These are phyloP conservation scores for Medicago lupulina DNA, from an alignment of 306 rosid genomes.

Conservation along the genomic window DNA sequence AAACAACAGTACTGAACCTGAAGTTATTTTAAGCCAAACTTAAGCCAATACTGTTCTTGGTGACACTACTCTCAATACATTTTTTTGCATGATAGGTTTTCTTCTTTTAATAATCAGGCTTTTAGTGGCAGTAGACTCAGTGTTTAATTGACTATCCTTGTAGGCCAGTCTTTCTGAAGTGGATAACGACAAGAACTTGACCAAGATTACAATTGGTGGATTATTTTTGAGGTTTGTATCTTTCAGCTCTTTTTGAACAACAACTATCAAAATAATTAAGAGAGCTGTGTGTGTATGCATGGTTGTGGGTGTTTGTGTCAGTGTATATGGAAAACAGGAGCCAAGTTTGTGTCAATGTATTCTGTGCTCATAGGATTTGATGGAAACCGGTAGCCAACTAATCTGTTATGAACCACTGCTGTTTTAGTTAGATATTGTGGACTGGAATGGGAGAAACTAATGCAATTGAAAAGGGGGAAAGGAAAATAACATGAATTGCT, in stretches of 20 bases:
- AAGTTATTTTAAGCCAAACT: no score
- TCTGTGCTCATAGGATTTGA: slow-evolving; percentile 29
- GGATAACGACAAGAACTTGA: slow-evolving; percentile 78
- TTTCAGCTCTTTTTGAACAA: slow-evolving; percentile 39
- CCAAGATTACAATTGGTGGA: slow-evolving; percentile 84
- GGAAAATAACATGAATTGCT: slow-evolving; percentile 22
- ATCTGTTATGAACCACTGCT: slow-evolving; percentile 28
- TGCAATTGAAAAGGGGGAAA: slow-evolving; percentile 23
- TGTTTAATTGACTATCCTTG: slow-evolving; percentile 47
- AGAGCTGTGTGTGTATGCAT: slow-evolving; percentile 28
- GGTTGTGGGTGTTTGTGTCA: slow-evolving; percentile 27
- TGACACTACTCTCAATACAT: no score
- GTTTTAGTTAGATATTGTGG: slow-evolving; percentile 33
- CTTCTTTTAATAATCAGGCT: slow-evolving; percentile 4
- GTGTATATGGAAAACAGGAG: slow-evolving; percentile 8
- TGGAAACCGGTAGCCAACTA: slow-evolving; percentile 24
- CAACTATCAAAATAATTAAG: slow-evolving; percentile 21
- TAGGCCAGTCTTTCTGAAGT: slow-evolving; percentile 92
- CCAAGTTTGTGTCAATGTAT: slow-evolving; percentile 30
- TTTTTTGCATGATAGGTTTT: slow-evolving; percentile 1
- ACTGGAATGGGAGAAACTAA: slow-evolving; percentile 37
- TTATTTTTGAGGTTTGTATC: slow-evolving; percentile 74
- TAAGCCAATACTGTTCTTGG: no score
- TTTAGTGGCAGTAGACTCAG: slow-evolving; percentile 36
- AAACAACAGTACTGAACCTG: background rate